These are phyloP conservation scores for Phytophthora constricta DNA, from an alignment of 352 stramenopile genomes.

Conservation along the genomic window DNA sequence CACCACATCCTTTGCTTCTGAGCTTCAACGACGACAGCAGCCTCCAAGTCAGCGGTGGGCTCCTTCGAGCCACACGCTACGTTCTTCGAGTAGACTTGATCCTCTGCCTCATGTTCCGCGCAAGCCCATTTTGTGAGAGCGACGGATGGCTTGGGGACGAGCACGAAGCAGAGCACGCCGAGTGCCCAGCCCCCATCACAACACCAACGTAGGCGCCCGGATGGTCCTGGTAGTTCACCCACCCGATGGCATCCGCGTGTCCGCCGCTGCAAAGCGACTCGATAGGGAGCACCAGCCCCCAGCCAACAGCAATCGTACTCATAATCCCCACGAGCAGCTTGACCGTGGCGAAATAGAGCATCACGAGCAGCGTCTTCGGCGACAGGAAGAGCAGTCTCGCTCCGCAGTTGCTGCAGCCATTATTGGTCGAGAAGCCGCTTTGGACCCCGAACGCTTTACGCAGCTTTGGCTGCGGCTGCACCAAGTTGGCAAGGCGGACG, in stretches of 20 bases:
- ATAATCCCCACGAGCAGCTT: constrained; percentile 50
- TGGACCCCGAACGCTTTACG: constrained; percentile 28
- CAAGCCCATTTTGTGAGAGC: constrained; percentile 25
- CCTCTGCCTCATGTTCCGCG: constrained; percentile 10
- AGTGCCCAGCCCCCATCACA: constrained; percentile 19
- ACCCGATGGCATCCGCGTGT: constrained; percentile 21
- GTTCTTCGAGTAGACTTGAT: not conserved
- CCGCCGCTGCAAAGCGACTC: constrained; percentile 34
- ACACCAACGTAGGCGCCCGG: constrained; percentile 11
- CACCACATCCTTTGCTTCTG: too few relatives aligned
- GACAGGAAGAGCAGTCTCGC: constrained; percentile 32
- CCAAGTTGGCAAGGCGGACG: constrained; percentile 36
- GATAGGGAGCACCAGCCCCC: constrained; percentile 41
- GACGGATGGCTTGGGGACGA: constrained; percentile 27
- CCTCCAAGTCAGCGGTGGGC: constrained; percentile 5
- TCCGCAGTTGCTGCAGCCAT: constrained; percentile 19
- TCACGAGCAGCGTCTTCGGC: constrained; percentile 35
- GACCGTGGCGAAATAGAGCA: constrained; percentile 54
- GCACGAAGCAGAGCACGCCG: constrained; percentile 12
- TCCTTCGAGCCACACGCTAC: not conserved
- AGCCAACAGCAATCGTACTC: constrained; percentile 35
- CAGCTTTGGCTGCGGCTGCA: constrained; percentile 20
- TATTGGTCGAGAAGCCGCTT: constrained; percentile 33
- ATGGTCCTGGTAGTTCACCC: constrained; percentile 27
- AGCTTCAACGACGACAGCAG: constrained; percentile 12